Evolutionary conservation across 352 stramenopile genomes (phyloP).

Genomic region (Globisporangium solare): DNA sequence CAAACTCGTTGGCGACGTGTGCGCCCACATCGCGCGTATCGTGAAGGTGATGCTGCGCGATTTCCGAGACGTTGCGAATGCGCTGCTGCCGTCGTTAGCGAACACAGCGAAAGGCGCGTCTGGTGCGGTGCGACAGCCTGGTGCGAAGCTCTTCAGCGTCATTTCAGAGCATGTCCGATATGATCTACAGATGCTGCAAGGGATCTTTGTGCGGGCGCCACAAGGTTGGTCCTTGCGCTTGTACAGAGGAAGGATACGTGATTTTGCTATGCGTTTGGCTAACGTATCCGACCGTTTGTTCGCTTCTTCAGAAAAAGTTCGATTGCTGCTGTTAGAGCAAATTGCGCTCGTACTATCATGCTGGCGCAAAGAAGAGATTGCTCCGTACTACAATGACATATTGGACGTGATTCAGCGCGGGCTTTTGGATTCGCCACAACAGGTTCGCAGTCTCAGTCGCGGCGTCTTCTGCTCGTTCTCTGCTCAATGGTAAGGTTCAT

Average conservation of each 20-base stretch:
- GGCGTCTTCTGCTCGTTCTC: conserved; percentile 44
- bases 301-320: conserved; percentile 37
- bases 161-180: conserved; percentile 59
- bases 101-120: conserved; percentile 49
- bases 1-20: conserved; percentile 49
- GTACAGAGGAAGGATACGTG: background rate
- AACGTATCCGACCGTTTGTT: background rate
- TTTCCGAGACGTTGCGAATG: conserved; percentile 57
- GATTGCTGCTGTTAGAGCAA: conserved; percentile 52
- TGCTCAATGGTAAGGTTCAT: conserved; percentile 36
- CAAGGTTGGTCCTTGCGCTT: conserved; percentile 28
- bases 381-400: conserved; percentile 39
- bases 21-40: conserved; percentile 40
- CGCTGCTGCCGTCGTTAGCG: conserved; percentile 40
- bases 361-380: conserved; percentile 46
- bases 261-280: no score
- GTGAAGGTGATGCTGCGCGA: conserved; percentile 34
- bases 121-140: conserved; percentile 45
- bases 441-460: conserved; percentile 40
- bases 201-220: conserved; percentile 32
- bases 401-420: conserved; percentile 44
- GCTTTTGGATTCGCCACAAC: conserved; percentile 33
- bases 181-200: conserved; percentile 44
- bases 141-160: conserved; percentile 38
- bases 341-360: conserved; percentile 46